Conservation (phyloP, 1,139 yeast genomes). For the Ashbya aceris region DNA sequence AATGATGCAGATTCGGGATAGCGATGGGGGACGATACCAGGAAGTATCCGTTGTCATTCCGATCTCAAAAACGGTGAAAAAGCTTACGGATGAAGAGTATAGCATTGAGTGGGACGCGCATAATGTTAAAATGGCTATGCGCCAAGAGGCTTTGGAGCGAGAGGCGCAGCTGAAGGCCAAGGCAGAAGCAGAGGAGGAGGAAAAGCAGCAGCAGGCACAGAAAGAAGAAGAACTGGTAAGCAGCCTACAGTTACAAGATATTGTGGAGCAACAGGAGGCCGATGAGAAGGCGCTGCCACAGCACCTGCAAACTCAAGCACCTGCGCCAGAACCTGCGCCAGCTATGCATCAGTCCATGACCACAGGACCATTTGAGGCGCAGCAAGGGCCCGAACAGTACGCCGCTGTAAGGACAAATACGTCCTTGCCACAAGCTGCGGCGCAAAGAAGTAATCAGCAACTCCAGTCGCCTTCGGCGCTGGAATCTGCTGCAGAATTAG, state of each 20-base stretch:
- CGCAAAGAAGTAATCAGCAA: not conserved
- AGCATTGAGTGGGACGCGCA: conserved; percentile 4
- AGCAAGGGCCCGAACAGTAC: not conserved
- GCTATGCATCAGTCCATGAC: not conserved
- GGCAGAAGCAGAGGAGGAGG: not conserved
- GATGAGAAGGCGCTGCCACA: not conserved
- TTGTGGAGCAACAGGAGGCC: not conserved
- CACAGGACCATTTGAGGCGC: not conserved
- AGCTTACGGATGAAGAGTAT: conserved; percentile 1
- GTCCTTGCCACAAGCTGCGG: not conserved
- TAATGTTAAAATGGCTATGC: conserved; percentile 1
- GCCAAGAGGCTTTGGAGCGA: conserved; percentile 1
- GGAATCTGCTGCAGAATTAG: not conserved
- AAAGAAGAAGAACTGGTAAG: not conserved
- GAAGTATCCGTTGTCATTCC: conserved; percentile 25
- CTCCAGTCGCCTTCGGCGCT: not conserved
- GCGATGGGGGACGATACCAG: conserved; percentile 24
- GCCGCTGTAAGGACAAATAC: not conserved
- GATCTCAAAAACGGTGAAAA: conserved; percentile 9
- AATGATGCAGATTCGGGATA: conserved; percentile 17
- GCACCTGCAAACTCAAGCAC: too few species aligned
- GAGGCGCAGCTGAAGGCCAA: not conserved
- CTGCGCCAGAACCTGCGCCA: not conserved
- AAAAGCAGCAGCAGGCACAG: not conserved
- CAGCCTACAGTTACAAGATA: not conserved